Evolutionary conservation across 176 grass and related monocot species (phyloP).

Genomic region (Ensete ventricosum): DNA sequence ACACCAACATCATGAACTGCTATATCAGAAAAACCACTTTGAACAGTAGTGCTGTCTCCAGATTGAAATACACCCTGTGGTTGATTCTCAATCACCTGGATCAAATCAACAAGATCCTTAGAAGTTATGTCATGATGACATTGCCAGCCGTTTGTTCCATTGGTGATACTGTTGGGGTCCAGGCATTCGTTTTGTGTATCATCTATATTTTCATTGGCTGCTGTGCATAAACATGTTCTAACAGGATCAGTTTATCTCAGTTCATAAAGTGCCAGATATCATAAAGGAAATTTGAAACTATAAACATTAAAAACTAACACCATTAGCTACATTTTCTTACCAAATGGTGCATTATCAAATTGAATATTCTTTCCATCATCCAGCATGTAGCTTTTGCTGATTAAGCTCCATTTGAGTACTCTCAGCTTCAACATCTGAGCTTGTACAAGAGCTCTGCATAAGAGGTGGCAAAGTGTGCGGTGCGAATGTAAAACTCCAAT

Average conservation of each 20-base stretch:
- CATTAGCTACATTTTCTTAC: not conserved
- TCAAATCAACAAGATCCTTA: constrained; percentile 24
- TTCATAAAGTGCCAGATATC: not conserved
- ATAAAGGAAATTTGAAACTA: not conserved
- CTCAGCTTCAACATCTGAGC: constrained; percentile 79
- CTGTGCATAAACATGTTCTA: not conserved
- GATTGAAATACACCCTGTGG: constrained; percentile 3
- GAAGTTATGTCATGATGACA: constrained; percentile 27
- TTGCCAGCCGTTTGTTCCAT: constrained; percentile 14
- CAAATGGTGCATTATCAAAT: not conserved
- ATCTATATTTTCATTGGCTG: constrained; percentile 23
- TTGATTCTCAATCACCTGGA: constrained; percentile 36
- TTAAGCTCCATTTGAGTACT: constrained; percentile 50
- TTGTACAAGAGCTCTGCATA: constrained; percentile 89
- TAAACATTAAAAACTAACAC: not conserved
- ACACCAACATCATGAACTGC: constrained; percentile 11
- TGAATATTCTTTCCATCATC: constrained; percentile 15
- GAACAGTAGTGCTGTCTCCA: constrained; percentile 8
- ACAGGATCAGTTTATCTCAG: not conserved
- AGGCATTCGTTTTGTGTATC: not conserved
- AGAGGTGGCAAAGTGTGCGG: constrained; percentile 17
- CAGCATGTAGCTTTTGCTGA: constrained; percentile 14
- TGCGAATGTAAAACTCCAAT: constrained; percentile 10
- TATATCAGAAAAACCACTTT: constrained; percentile 6
- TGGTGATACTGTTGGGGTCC: constrained; percentile 10